Evolutionary conservation across 805 yeast genomes (phyloP).

Genomic region (Yarrowia bubula): DNA sequence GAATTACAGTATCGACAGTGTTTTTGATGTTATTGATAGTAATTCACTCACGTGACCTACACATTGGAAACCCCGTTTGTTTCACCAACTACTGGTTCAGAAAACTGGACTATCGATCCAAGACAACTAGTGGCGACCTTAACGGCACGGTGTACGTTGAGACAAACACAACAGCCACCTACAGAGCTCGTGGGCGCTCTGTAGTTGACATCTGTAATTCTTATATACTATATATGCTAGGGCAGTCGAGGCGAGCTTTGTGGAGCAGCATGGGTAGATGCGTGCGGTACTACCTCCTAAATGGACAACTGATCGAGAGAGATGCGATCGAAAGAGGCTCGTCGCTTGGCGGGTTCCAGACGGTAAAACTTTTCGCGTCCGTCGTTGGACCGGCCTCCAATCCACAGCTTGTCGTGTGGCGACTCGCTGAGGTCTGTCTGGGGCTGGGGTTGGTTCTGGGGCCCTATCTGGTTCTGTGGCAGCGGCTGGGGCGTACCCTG

Average conservation of each 20-base stretch:
- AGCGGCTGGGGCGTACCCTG: not conserved
- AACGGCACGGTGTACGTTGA: too few relatives aligned
- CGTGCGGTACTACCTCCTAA: not conserved
- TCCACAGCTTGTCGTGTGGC: conserved; percentile 36
- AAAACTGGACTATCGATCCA: too few relatives aligned
- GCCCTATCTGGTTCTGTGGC: not conserved
- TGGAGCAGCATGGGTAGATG: too few relatives aligned
- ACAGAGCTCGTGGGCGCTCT: too few relatives aligned
- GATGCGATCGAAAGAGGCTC: conserved; percentile 33
- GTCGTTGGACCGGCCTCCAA: conserved; percentile 36
- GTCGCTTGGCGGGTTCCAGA: conserved; percentile 32
- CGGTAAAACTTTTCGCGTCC: conserved; percentile 35
- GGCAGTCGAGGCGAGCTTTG: too few relatives aligned
- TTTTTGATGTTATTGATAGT: too few relatives aligned
- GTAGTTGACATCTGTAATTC: not conserved
- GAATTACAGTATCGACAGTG: not conserved
- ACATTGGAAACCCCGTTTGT: too few relatives aligned
- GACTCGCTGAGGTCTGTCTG: conserved; percentile 2
- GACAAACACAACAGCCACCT: too few relatives aligned
- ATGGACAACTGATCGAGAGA: conserved; percentile 31
- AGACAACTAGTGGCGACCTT: too few relatives aligned
- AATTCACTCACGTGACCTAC: too few relatives aligned
- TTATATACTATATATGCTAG: not conserved
- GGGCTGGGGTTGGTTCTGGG: not conserved
- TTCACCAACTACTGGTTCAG: too few relatives aligned